A percentile compares a stretch with the other conserved stretches of the same genome.
phyloP scores from a whole-genome alignment of 1,284 basidiomycete species.

The Mycena sp. region DNA sequence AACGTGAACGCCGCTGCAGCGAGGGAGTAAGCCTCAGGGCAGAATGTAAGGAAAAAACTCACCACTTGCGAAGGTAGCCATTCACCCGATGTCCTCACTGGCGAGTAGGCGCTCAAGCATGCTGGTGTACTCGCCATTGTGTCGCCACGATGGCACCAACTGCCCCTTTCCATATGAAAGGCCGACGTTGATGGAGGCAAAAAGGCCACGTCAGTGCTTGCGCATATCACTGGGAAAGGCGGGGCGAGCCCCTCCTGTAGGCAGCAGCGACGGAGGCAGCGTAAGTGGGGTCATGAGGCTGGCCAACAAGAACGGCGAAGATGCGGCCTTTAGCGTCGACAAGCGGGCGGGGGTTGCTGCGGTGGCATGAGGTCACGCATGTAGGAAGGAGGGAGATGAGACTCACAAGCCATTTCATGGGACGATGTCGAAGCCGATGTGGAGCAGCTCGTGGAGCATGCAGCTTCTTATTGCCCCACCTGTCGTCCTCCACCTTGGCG shows the following conservation, averaged over 20 bases:
- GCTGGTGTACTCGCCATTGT: too few species aligned
- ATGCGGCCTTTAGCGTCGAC: background rate
- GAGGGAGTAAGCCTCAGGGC: background rate
- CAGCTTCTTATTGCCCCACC: background rate
- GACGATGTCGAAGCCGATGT: background rate
- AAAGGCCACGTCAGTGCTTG: background rate
- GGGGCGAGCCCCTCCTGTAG: too few species aligned
- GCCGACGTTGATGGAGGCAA: constrained; percentile 10
- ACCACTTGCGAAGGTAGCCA: too few species aligned
- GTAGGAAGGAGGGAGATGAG: too few species aligned
- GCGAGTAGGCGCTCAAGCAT: too few species aligned
- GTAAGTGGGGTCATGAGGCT: too few species aligned
- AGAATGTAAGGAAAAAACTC: background rate
- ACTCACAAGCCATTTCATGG: background rate
- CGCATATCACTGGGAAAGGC: too few species aligned
- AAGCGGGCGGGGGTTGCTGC: background rate
- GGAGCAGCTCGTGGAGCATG: background rate
- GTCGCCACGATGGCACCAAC: background rate
- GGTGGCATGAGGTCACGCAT: too few species aligned
- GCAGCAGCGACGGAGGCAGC: too few species aligned
- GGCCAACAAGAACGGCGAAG: background rate
- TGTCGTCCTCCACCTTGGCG: too few species aligned
- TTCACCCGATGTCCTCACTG: too few species aligned
- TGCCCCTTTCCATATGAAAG: constrained; percentile 4
- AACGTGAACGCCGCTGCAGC: background rate